Evolutionary conservation across 176 grass and related monocot species (phyloP), one percentile per base, ranked within the genome.

Genomic region (Hyparrhenia diplandra): DNA sequence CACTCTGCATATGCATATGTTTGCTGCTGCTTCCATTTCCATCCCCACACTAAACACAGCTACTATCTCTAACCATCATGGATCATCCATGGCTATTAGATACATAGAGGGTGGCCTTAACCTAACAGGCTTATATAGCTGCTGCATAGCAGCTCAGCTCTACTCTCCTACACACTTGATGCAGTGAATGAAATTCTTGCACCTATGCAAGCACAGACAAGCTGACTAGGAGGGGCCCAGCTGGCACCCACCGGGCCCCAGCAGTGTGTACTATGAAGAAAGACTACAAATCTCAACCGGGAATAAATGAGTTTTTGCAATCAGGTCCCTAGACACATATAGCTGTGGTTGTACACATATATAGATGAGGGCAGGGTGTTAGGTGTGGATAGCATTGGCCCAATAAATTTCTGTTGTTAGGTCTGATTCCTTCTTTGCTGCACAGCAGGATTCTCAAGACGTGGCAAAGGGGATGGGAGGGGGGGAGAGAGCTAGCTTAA

Each of bases 351-450:
- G 69, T 84, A 70, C 71, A 69, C n/a, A 82, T 25, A 35, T 74
- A 20, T 65, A 78, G 32, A 54, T 20, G 6, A 71, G 68, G 40
- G 81, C 43, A 83, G 77, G 73, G 78, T 73, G 87, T 85, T 89
- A 47, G 83, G 83, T 85, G 83, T 30, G 35, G 78, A 73, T 85
- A 76, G 77, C 72, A 79, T 76, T 89, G 78, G 34, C 63, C 73
- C 83, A 77, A 85, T 82, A 66, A 80, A 65, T 46, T 47, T 81
- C 85, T 81, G 18, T 82, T 78, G 83, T 89, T 89, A 89, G 87
- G 87, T 85, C 59, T 31, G 79, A 66, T 82, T 82, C 82, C 82
- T 84, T 85, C 54, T 85, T 82, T 66, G 77, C 45, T 77, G 77
- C 64, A 46, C 54, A 58, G 68, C 32, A 67, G 31, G 78, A 86